Evolutionary conservation across 1,284 basidiomycete genomes (phyloP).

Genomic region (Melampsora larici-populina): DNA sequence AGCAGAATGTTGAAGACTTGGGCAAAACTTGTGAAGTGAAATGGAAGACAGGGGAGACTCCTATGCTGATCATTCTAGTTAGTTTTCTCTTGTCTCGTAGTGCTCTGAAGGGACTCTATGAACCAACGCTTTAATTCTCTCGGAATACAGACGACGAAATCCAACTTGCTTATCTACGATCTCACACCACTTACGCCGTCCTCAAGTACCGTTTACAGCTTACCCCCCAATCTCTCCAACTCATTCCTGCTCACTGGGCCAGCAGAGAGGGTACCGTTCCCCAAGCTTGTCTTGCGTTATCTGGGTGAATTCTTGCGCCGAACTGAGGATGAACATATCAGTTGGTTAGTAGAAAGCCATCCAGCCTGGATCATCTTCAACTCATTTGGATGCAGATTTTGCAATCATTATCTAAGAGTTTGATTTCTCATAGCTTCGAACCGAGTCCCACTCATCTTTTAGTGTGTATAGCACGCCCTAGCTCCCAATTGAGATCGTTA

Average conservation of each 20-base stretch:
- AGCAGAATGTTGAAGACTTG: constrained; percentile 5
- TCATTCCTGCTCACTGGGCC: constrained; percentile 39
- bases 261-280: constrained; percentile 39
- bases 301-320: constrained; percentile 4
- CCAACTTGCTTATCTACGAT: constrained; percentile 10
- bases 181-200: constrained; percentile 17
- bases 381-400: neutral
- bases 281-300: constrained; percentile 25
- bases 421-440: constrained; percentile 4
- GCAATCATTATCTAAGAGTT: neutral
- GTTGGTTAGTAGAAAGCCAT: constrained; percentile 10
- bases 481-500: constrained; percentile 19
- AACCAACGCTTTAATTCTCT: neutral
- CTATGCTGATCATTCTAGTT: constrained; percentile 23
- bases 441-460: constrained; percentile 20
- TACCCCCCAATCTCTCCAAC: constrained; percentile 12
- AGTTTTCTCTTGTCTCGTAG: neutral
- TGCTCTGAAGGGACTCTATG: too few relatives aligned
- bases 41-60: constrained; percentile 30
- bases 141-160: neutral
- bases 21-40: constrained; percentile 19
- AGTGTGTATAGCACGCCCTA: constrained; percentile 16
- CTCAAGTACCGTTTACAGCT: constrained; percentile 22
- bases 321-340: constrained; percentile 18
- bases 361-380: neutral